phyloP scores from a whole-genome alignment of 2,329 filamentous ascomycete species.

The Malbranchea cinnamomea region DNA sequence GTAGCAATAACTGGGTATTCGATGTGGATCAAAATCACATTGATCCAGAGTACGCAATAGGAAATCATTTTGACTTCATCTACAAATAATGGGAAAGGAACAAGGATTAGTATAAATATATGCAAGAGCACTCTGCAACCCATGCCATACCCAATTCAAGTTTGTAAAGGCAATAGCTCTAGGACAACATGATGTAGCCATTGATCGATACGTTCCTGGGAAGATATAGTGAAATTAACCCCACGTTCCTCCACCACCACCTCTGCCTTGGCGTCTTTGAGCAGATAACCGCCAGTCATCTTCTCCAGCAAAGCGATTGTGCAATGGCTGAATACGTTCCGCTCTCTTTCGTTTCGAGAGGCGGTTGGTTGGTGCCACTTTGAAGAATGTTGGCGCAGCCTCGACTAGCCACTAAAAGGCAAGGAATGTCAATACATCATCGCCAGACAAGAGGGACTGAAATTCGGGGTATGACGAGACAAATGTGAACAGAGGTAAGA shows the following conservation, averaged over 20 bases:
- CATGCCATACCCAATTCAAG: too few relatives aligned
- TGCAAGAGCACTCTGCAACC: too few relatives aligned
- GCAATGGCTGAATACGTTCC: conserved; percentile 86
- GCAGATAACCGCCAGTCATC: conserved; percentile 91
- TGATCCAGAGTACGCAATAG: too few relatives aligned
- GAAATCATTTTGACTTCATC: too few relatives aligned
- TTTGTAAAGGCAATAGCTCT: too few relatives aligned
- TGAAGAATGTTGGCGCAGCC: conserved; percentile 97
- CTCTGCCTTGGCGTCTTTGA: conserved; percentile 69
- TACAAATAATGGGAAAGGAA: too few relatives aligned
- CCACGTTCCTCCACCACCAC: conserved; percentile 88
- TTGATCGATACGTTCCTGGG: too few relatives aligned
- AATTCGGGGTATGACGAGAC: neutral
- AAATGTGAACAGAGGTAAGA: neutral
- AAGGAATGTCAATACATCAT: conserved; percentile 6
- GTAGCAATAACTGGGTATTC: too few relatives aligned
- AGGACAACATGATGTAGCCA: too few relatives aligned
- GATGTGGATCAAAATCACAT: too few relatives aligned
- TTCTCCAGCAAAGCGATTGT: conserved; percentile 81
- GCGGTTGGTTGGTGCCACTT: conserved; percentile 75
- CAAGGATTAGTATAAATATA: too few relatives aligned
- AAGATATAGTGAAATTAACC: conserved; percentile 27
- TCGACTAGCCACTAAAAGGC: conserved; percentile 56
- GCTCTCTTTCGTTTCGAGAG: conserved; percentile 85
- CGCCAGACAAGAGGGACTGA: too few relatives aligned